Conservation (phyloP, 2,329 filamentous ascomycete species). For the Fusarium citri region DNA sequence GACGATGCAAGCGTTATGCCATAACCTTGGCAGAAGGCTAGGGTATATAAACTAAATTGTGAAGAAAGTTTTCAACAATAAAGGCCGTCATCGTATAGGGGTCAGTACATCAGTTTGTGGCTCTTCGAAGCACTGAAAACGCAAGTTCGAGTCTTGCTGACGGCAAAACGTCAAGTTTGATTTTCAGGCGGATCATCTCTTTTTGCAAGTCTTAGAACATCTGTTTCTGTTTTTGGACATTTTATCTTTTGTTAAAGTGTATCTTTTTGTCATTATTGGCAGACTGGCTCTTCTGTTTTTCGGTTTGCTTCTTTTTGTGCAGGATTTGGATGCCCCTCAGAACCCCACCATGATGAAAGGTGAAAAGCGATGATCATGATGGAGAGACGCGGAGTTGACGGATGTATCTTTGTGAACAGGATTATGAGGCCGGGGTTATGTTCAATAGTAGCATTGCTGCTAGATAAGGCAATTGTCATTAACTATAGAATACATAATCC, state of each 20-base stretch:
- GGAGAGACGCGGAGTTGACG: neutral
- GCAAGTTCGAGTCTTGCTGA: conserved; percentile 44
- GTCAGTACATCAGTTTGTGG: conserved; percentile 43
- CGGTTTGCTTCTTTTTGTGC: neutral
- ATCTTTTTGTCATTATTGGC: conserved; percentile 19
- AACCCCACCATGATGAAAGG: conserved; percentile 5
- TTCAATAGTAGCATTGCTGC: neutral
- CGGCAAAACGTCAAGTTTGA: conserved; percentile 18
- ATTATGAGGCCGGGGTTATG: neutral
- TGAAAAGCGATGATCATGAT: neutral
- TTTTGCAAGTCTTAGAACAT: conserved; percentile 11
- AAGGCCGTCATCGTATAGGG: conserved; percentile 41
- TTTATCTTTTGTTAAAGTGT: neutral
- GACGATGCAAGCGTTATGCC: neutral
- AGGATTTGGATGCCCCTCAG: conserved; percentile 4
- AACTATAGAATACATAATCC: neutral
- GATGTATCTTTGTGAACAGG: neutral
- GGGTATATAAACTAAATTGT: neutral
- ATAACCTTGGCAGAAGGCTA: fast-evolving
- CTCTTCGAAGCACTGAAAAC: conserved; percentile 40
- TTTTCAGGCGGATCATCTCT: neutral
- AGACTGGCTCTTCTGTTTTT: neutral
- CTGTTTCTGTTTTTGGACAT: neutral
- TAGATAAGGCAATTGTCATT: neutral
- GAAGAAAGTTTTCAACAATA: neutral